Conservation (phyloP, 2,329 filamentous ascomycete genomes). For the Setomelanomma holmii region DNA sequence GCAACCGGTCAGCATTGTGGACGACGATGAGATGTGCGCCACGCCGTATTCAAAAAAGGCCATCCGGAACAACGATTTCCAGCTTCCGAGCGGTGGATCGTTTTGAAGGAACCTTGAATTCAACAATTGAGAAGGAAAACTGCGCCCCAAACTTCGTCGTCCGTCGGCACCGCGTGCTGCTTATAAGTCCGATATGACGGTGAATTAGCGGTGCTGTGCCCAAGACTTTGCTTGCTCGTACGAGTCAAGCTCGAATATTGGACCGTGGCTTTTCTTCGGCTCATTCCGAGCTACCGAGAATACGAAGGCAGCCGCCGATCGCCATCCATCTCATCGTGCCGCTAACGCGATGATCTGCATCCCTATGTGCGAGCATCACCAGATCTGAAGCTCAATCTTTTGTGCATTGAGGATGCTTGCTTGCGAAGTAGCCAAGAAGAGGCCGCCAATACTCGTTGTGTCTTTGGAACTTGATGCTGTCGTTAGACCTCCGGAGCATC, state of each 20-base stretch:
- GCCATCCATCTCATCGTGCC: background rate
- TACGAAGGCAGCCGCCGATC: background rate
- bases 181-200: background rate
- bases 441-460: too few species aligned
- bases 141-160: background rate
- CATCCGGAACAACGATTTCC: too few species aligned
- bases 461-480: background rate
- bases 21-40: too few species aligned
- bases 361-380: background rate
- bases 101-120: too few species aligned
- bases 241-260: background rate
- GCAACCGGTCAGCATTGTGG: background rate
- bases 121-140: too few species aligned
- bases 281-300: background rate
- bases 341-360: background rate
- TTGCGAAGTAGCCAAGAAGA: too few species aligned
- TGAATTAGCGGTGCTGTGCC: background rate
- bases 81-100: too few species aligned
- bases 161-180: background rate
- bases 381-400: too few species aligned
- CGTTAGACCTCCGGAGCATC: background rate
- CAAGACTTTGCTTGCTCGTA: background rate
- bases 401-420: too few species aligned
- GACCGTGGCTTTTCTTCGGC: background rate
- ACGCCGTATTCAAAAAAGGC: too few species aligned